Conservation (phyloP, 306 rosid genomes). For the Vigna hirtella region DNA sequence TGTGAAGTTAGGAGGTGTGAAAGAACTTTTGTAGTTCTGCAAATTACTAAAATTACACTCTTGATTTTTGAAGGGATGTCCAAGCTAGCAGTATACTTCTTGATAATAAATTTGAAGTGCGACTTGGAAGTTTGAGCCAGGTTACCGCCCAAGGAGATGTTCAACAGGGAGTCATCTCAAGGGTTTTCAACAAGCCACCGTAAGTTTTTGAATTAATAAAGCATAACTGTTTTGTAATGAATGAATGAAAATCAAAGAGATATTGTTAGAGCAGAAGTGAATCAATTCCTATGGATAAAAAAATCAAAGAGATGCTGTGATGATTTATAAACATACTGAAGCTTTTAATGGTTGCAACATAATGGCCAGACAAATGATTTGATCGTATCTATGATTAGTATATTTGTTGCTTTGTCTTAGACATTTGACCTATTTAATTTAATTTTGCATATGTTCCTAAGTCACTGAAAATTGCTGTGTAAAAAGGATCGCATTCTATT, state of each 20-base stretch:
- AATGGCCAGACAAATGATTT: constrained; percentile 11
- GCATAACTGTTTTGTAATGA: constrained; percentile 24
- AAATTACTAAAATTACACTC: constrained; percentile 41
- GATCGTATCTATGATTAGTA: constrained; percentile 5
- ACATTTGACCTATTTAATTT: background rate
- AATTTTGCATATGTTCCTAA: background rate
- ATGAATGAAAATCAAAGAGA: constrained; percentile 25
- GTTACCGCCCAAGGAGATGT: constrained; percentile 74
- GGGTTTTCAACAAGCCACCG: constrained; percentile 79
- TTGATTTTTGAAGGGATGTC: constrained; percentile 70
- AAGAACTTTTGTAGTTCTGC: background rate
- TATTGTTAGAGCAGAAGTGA: no score
- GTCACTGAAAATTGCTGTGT: background rate
- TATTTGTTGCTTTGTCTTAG: constrained; percentile 3
- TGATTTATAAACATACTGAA: constrained; percentile 15
- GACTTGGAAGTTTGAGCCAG: constrained; percentile 95
- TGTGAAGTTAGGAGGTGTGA: constrained; percentile 2
- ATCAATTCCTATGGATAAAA: no score
- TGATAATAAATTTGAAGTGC: constrained; percentile 95
- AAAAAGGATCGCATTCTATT: background rate
- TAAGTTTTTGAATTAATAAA: constrained; percentile 56
- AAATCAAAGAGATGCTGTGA: background rate
- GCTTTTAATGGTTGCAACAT: constrained; percentile 26
- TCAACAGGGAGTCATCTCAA: constrained; percentile 70
- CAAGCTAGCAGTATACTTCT: constrained; percentile 98